These are phyloP conservation scores for Spinacia oleracea DNA, from an alignment of 179 eudicot genomes.

Conservation along the genomic window DNA sequence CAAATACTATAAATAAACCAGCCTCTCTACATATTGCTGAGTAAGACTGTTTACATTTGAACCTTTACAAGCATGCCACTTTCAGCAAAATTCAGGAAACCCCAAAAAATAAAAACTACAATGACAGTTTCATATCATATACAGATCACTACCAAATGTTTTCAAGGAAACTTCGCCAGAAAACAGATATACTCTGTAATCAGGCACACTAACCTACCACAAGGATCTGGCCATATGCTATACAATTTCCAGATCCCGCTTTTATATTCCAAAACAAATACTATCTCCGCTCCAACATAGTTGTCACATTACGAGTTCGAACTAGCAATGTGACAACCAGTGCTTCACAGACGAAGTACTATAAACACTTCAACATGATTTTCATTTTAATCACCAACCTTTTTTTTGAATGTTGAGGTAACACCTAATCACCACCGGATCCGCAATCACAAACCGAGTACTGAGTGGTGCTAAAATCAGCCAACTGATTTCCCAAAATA, in stretches of 20 bases:
- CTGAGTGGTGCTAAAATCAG: not conserved
- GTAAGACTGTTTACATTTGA: not conserved
- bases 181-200: conserved; percentile 12
- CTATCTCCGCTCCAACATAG: not conserved
- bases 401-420: not conserved
- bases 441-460: not conserved
- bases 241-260: conserved; percentile 22
- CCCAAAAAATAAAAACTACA: not conserved
- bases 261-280: conserved; percentile 1
- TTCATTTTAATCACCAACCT: not conserved
- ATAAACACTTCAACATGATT: conserved; percentile 1
- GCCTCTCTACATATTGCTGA: not conserved
- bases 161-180: conserved; percentile 13
- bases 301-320: not conserved
- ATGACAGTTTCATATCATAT: not conserved
- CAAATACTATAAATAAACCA: not conserved
- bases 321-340: not conserved
- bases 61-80: not conserved
- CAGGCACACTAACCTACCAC: conserved; percentile 17
- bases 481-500: conserved; percentile 8
- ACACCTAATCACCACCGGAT: no score
- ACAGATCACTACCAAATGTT: not conserved
- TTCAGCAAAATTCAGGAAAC: no score
- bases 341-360: not conserved
- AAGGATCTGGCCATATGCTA: conserved; percentile 17